A percentile compares a stretch with the other conserved stretches of the same genome.
These are phyloP conservation scores for Cytospora paraplurivora DNA, from an alignment of 2,329 filamentous ascomycete genomes.

Conservation along the genomic window DNA sequence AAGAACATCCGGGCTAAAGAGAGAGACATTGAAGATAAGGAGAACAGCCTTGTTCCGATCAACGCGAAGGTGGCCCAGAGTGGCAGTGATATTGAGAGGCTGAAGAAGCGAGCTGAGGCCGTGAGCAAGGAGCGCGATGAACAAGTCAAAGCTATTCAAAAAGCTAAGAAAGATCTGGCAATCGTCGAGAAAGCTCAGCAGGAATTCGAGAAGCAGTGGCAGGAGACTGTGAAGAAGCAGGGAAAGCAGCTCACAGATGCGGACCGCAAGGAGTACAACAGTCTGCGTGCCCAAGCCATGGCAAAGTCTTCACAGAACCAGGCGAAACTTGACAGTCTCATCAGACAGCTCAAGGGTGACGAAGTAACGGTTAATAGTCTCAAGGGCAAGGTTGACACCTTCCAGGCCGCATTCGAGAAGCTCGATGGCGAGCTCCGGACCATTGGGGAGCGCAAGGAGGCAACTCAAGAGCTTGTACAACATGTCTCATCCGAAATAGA, in stretches of 20 bases:
- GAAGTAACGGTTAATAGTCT: slow-evolving; percentile 88
- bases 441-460: slow-evolving; percentile 68
- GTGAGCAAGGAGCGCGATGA: slow-evolving; percentile 76
- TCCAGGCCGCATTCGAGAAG: slow-evolving; percentile 72
- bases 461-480: slow-evolving; percentile 64
- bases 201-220: slow-evolving; percentile 86
- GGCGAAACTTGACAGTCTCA: slow-evolving; percentile 80
- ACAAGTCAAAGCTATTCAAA: slow-evolving; percentile 68
- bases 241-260: slow-evolving; percentile 82
- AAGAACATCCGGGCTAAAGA: slow-evolving; percentile 83
- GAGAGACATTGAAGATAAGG: slow-evolving; percentile 81
- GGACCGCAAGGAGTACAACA: slow-evolving; percentile 88
- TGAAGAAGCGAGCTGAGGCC: slow-evolving; percentile 67
- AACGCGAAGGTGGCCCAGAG: slow-evolving; percentile 89
- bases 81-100: slow-evolving; percentile 67
- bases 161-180: slow-evolving; percentile 77
- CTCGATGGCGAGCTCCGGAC: slow-evolving; percentile 70
- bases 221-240: slow-evolving; percentile 80
- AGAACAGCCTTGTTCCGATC: slow-evolving; percentile 83
- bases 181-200: slow-evolving; percentile 87
- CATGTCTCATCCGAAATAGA: slow-evolving; percentile 78
- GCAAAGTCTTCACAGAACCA: slow-evolving; percentile 80
- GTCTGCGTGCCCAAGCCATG: slow-evolving; percentile 80
- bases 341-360: slow-evolving; percentile 86
- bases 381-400: slow-evolving; percentile 82